Percentiles rank a stretch among this genome's conserved stretches.
Evolutionary conservation across 305 asterid genomes (phyloP).

Genomic region (Caryopteris hybrid): DNA sequence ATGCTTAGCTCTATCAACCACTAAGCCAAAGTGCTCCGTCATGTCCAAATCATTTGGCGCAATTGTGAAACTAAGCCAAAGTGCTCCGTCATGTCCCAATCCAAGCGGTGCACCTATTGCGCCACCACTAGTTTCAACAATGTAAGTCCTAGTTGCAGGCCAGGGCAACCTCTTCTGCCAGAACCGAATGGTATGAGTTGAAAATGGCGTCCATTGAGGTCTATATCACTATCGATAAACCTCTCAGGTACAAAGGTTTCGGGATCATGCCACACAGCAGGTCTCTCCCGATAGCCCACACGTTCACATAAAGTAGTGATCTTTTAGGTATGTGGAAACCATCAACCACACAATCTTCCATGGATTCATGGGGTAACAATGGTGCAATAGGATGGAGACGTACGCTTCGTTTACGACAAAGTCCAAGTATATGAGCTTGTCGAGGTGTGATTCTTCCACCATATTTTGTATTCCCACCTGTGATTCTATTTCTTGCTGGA

Average conservation of each 20-base stretch:
- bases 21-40: no score
- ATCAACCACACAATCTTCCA: background rate
- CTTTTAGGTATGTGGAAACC: background rate
- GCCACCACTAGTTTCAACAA: background rate
- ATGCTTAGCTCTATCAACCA: no score
- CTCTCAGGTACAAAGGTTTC: background rate
- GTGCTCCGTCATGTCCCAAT: no score
- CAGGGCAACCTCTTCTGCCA: slow-evolving; percentile 11
- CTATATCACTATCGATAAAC: background rate
- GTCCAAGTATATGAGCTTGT: background rate
- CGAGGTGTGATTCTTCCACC: background rate
- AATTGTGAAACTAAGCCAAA: no score
- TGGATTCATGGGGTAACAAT: background rate
- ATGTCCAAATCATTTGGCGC: no score
- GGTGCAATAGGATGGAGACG: slow-evolving; percentile 13
- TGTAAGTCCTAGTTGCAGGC: background rate
- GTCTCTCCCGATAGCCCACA: slow-evolving; percentile 18
- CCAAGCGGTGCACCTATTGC: background rate
- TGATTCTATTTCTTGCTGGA: background rate
- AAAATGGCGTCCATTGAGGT: background rate
- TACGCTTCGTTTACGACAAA: slow-evolving; percentile 5
- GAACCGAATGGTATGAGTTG: slow-evolving; percentile 9
- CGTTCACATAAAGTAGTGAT: background rate
- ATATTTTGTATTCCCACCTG: background rate
- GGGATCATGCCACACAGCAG: background rate